Conservation (phyloP, 768 basidiomycete genomes). For the Polyporus arcularius region DNA sequence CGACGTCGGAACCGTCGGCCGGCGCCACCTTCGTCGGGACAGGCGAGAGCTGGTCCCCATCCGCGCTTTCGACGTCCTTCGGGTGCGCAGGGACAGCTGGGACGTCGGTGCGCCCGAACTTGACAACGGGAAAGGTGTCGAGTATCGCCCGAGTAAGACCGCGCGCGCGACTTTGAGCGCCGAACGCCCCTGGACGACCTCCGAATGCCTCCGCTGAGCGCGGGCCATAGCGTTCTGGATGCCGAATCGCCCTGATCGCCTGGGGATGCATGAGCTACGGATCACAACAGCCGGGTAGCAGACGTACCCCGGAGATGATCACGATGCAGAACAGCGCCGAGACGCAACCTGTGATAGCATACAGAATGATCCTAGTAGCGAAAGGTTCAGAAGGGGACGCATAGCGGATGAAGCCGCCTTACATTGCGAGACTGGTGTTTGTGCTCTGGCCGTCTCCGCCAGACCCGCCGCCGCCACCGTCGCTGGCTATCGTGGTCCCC, state of each 20-base stretch:
- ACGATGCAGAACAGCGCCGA: conserved; percentile 83
- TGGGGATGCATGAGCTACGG: conserved; percentile 25
- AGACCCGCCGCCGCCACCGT: not conserved
- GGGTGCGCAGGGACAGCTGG: conserved; percentile 6
- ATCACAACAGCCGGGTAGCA: conserved; percentile 6
- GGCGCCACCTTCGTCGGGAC: not conserved
- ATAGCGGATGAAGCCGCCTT: conserved; percentile 20
- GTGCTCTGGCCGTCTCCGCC: not conserved
- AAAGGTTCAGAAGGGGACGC: not conserved
- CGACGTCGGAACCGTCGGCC: conserved; percentile 1
- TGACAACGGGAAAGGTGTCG: conserved; percentile 94
- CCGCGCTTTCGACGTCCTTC: conserved; percentile 37
- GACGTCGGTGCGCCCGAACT: conserved; percentile 54
- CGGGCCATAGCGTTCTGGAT: conserved; percentile 92
- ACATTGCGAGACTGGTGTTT: conserved; percentile 64
- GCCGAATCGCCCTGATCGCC: conserved; percentile 80
- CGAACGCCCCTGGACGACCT: conserved; percentile 30
- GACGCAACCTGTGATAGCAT: conserved; percentile 88
- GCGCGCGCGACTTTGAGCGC: conserved; percentile 68
- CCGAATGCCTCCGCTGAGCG: conserved; percentile 41
- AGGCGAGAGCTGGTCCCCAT: not conserved
- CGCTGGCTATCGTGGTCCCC: conserved; percentile 24
- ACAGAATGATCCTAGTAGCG: conserved; percentile 69
- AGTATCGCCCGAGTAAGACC: conserved; percentile 91
- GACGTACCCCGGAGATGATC: conserved; percentile 77